These are phyloP conservation scores for Paecilomyces dactylethromorphus DNA, from an alignment of 2,329 filamentous ascomycete genomes.

Conservation along the genomic window DNA sequence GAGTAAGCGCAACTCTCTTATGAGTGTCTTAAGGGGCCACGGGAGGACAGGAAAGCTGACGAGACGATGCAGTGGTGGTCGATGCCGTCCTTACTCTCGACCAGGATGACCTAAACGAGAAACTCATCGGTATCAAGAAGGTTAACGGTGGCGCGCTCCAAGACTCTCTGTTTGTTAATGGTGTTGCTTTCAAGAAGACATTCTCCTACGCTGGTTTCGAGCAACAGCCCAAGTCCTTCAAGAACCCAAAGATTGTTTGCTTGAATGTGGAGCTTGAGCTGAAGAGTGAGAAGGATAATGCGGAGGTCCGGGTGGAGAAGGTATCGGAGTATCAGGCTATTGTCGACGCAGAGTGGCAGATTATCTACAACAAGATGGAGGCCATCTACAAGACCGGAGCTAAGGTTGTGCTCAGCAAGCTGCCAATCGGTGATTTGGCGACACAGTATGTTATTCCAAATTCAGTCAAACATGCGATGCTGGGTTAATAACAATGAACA, in stretches of 20 bases:
- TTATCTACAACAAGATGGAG: conserved; percentile 99
- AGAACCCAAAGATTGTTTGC: conserved; percentile 91
- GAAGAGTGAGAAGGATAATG: conserved; percentile 99
- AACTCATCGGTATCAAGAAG: conserved; percentile 97
- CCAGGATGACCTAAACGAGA: conserved; percentile 95
- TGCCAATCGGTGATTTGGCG: conserved; percentile 93
- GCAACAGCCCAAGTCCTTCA: conserved; percentile 95
- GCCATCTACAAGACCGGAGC: conserved; percentile 88
- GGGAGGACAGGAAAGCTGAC: conserved; percentile 8
- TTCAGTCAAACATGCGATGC: not conserved
- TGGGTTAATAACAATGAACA: conserved; percentile 12
- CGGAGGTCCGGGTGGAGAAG: conserved; percentile 94
- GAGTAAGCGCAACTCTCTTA: conserved; percentile 52
- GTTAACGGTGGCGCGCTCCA: conserved; percentile 93
- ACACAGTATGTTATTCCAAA: conserved; percentile 58
- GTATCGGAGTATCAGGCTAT: conserved; percentile 99
- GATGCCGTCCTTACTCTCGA: conserved; percentile 92
- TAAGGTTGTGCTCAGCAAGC: conserved; percentile 93
- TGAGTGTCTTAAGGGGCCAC: not conserved
- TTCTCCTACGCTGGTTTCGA: conserved; percentile 99
- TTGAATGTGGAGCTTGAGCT: conserved; percentile 96
- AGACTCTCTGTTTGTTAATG: conserved; percentile 93
- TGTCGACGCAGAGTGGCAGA: conserved; percentile 98
- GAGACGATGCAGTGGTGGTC: conserved; percentile 69
- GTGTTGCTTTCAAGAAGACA: conserved; percentile 99